Base-by-base conservation (phyloP, 345 rosid genomes). In the Syzygium jambos region DNA sequence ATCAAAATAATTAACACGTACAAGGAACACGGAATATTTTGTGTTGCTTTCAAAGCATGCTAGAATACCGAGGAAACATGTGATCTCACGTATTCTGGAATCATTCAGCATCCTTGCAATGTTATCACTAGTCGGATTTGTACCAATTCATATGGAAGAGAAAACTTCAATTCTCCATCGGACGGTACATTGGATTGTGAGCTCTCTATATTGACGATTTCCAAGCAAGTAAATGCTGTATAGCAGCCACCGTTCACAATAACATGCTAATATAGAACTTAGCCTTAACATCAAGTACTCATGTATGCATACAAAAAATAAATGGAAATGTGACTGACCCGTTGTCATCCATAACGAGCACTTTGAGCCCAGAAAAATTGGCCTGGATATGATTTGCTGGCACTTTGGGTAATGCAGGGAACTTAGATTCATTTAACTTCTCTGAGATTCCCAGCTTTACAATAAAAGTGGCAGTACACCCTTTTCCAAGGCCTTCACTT, bases 401-500 rank as follows among this genome's bases (percentile, higher is more conserved):
- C 85, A 25, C 86, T 89, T 91, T 92, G 12, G 91, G 90, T 77
- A 92, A 73, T 51, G 90, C 91, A 2, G 91, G 86, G 53, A 87
- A 91, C 88, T 95, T 95, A 27, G 95, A 90, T 86, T 94, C 97
- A 55, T 90, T 96, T 85, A 92, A 85, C 22, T 56, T 88, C 59
- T 91, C 94, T 12, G 95, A 91, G 52, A 94, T 92, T 85, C 97
- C 95, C 43, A 98, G 98, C 90, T 96, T 96, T 87, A 95, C 97
- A 82, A 93, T 90, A 89, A 98, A 95, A 88, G 93, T 95, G 52
- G 95, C 98, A 4, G 94, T 95, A 89, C 96, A 98, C 86, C 99
- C 99, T 90, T 96, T 96, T 86, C 99, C 99, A 84, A 95, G 91
- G 88, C 99, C 99, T 78, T 96, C 98, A 29, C 99, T 96, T 89